Base-by-base conservation (phyloP, 805 yeast genomes). In the Saturnispora gosingensis region DNA sequence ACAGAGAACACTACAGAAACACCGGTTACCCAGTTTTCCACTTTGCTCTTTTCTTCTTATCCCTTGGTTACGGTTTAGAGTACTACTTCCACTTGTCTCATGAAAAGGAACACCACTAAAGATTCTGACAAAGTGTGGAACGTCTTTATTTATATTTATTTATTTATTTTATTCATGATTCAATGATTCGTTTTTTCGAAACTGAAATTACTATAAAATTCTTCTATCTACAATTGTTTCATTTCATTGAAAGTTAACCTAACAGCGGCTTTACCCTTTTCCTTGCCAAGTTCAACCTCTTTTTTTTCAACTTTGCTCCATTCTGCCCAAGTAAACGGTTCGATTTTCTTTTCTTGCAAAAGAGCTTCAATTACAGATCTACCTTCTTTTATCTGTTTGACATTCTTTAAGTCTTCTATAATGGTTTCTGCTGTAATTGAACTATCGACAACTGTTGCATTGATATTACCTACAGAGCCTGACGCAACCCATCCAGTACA, bases 401-500 rank as follows among this genome's bases (percentile, higher is more conserved):
- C 56, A 39, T 25, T 61, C 5, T 50, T 35, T 39, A 62, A 28
- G 59, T 88, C 96, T 36, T 74, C 70, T 16, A 81, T 60, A 0
- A 93, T 72, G 11, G 73, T 68, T 27, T 81, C 87, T 0, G 88
- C 91, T 0, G 91, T 82, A 8, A 80, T 76, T 56, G 83, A 83
- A 1, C 97, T 80, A 53, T 85, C 89, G 75, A 83, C 77, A 84
- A 91, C 86, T 0, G 98, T 88, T 13, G 87, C 76, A 16, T 95
- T 95, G 57, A 93, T 93, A 3, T 88, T 95, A 1, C 99, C 99
- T 28, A 77, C 76, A 7, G 96, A 85, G 1, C 96, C 95, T 48
- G 78, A 81, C 52, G 85, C 80, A 45, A 89, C 82, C 99, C 99
- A 93, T 0, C 99, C 99, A 8, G 89, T 72, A 2, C 86, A 82